Conservation (phyloP, 257 asterid genomes). For the Verbascum thapsus region DNA sequence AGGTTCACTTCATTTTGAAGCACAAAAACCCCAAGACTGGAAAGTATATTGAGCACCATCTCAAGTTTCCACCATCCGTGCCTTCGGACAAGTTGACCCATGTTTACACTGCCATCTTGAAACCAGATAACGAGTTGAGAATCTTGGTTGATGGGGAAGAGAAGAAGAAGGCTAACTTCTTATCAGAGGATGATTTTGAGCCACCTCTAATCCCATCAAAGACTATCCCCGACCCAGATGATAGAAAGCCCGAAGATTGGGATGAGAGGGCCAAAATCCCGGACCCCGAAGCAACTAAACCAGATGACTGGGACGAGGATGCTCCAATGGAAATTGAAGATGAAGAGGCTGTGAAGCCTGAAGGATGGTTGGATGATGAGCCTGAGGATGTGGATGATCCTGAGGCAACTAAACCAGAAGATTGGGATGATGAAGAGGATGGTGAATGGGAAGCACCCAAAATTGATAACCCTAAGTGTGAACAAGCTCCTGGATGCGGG, state of each 20-base stretch:
- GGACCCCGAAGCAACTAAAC: constrained; percentile 87
- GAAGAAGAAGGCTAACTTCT: constrained; percentile 82
- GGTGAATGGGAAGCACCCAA: constrained; percentile 98
- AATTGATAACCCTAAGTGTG: constrained; percentile 78
- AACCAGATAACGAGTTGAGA: constrained; percentile 64
- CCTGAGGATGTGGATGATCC: constrained; percentile 98
- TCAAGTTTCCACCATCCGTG: constrained; percentile 88
- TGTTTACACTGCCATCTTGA: constrained; percentile 88
- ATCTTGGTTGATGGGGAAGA: constrained; percentile 96
- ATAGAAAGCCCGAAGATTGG: constrained; percentile 95
- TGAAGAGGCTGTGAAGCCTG: constrained; percentile 88
- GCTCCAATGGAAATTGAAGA: constrained; percentile 91
- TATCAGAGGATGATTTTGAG: constrained; percentile 78
- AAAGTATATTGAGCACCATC: constrained; percentile 87
- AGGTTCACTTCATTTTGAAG: constrained; percentile 93
- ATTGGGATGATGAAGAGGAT: constrained; percentile 99
- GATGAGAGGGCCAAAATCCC: constrained; percentile 95
- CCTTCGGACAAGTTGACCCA: constrained; percentile 91
- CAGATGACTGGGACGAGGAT: constrained; percentile 97
- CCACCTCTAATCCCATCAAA: constrained; percentile 81
- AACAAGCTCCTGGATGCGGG: constrained; percentile 92
- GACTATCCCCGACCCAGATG: constrained; percentile 99
- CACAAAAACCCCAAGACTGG: constrained; percentile 90
- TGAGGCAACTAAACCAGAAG: constrained; percentile 89
- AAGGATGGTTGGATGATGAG: constrained; percentile 98